These are phyloP conservation scores for Cyclostephanos tholiformis DNA, from an alignment of 108 stramenopile genomes.

Conservation along the genomic window DNA sequence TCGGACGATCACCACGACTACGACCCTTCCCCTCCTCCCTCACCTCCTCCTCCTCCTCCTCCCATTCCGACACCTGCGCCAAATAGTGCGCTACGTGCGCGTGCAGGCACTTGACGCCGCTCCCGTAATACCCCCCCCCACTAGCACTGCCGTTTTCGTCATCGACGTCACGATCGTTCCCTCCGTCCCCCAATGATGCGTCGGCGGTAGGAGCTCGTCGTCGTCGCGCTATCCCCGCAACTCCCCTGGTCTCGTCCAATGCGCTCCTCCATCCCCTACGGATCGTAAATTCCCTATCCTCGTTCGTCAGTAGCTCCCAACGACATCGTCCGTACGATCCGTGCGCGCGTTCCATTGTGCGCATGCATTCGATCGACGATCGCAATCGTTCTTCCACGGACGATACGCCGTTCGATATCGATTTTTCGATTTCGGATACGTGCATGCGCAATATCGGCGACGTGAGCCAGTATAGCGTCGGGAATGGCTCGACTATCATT, in stretches of 20 bases:
- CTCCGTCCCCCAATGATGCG: not conserved
- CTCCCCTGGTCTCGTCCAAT: slow-evolving; percentile 58
- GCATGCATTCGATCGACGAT: slow-evolving; percentile 35
- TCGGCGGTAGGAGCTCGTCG: not conserved
- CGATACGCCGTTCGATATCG: slow-evolving; percentile 39
- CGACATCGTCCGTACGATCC: slow-evolving; percentile 64
- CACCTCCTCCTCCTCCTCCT: slow-evolving; percentile 26
- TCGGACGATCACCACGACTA: slow-evolving; percentile 12
- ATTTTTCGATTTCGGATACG: slow-evolving; percentile 70
- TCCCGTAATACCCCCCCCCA: slow-evolving; percentile 14
- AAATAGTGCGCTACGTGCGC: slow-evolving; percentile 85
- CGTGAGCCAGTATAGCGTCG: slow-evolving; percentile 85
- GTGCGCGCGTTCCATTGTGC: slow-evolving; percentile 77
- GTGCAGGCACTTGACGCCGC: slow-evolving; percentile 81
- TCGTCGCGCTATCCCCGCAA: slow-evolving; percentile 69
- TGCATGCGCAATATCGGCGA: slow-evolving; percentile 60
- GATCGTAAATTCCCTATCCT: slow-evolving; percentile 49
- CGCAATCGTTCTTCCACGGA: slow-evolving; percentile 48
- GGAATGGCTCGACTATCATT: slow-evolving; percentile 81
- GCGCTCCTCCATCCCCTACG: slow-evolving; percentile 49
- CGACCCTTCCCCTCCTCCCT: slow-evolving; percentile 59
- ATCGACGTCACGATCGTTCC: not conserved
- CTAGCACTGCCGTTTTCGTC: not conserved
- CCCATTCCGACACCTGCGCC: slow-evolving; percentile 57
- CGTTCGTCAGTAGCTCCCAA: slow-evolving; percentile 50